These are phyloP conservation scores for Penicillium verhagenii DNA, from an alignment of 495 filamentous ascomycete species.

Conservation along the genomic window DNA sequence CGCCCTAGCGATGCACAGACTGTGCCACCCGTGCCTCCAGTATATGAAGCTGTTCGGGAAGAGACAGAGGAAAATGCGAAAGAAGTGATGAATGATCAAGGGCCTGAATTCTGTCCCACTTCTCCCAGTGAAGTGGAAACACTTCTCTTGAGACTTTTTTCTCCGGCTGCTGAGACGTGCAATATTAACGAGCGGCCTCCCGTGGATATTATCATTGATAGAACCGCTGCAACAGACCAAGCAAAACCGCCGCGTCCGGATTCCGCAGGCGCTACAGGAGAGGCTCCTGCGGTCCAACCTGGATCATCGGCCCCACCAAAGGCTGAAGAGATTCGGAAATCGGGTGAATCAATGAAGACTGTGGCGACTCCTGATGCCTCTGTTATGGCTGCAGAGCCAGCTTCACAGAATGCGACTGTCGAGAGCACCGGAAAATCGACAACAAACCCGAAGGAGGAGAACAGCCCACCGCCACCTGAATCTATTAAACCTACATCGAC, in stretches of 20 bases:
- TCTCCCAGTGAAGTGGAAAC: conserved; percentile 12
- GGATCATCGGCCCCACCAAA: conserved; percentile 9
- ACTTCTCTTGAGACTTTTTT: conserved; percentile 11
- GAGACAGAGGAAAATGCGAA: no score
- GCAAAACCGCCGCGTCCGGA: conserved; percentile 9
- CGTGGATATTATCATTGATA: conserved; percentile 2
- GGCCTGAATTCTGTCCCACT: conserved; percentile 17
- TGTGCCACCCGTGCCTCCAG: conserved; percentile 1
- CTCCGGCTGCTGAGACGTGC: conserved; percentile 17
- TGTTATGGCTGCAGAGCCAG: conserved; percentile 17
- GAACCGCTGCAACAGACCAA: conserved; percentile 6
- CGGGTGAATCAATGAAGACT: conserved; percentile 16
- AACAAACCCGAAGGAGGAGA: conserved; percentile 31
- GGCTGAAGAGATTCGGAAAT: conserved; percentile 23
- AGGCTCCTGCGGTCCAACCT: conserved; percentile 7
- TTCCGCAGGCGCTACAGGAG: conserved; percentile 6
- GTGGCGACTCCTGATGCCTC: conserved; percentile 20
- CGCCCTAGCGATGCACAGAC: conserved; percentile 13
- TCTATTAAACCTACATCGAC: conserved; percentile 51
- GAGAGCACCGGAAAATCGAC: conserved; percentile 25
- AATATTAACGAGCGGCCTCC: conserved; percentile 17
- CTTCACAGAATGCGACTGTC: conserved; percentile 22
- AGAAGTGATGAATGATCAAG: not conserved
- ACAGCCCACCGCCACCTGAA: conserved; percentile 24
- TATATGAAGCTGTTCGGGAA: conserved; percentile 1